Base-by-base conservation (phyloP, 805 yeast species). In the Saccharomycopsis schoenii region DNA sequence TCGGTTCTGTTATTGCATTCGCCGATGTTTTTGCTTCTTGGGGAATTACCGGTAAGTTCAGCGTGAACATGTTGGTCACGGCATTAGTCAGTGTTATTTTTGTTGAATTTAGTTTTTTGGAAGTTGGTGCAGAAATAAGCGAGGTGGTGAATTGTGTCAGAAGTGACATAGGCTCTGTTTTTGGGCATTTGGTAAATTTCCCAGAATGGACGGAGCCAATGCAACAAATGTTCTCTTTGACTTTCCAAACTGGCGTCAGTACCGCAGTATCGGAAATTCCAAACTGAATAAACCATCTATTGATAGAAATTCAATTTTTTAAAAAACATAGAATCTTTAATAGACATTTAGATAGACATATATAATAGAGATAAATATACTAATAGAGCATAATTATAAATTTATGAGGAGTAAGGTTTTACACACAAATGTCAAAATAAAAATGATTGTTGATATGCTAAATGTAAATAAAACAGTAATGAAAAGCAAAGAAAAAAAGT, bases 71-170 rank as follows among this genome's bases (percentile, higher is more conserved):
- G 36, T 17, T 43, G 10, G 43, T 55, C 14, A 11, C 51, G 24
- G 63, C 59, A n/a, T n/a, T 52, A 11, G 41, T 61, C 9, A 58
- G 59, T 15, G 59, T 42, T 6, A 58, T 58, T 24, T 56, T 60
- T 34, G 19, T 19, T 10, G 42, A 34, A 14, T 37, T 58, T 21
- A 51, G 47, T 14, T 40, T 39, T 9, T 40, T 56, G 37, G 40
- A 56, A 41, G 8, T 14, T 41, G 51, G 42, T 15, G 58, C 29
- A 5, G 58, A 56, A 41, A 29, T 39, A 4, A 51, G 52, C 21
- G 52, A 47, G 12, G 52, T 47, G 52, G 52, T 47, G 34, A 47
- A 47, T 47, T 47, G 29, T 21, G 52, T 47, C 14, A 47, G 52
- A 47, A 47, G 34, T 24, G 52, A 47, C 8, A 25, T 47, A 5